A percentile compares a stretch with the other conserved stretches of the same genome.
Conservation (phyloP, 2,329 filamentous ascomycete genomes). For the Calonectria pseudoturangicola region DNA sequence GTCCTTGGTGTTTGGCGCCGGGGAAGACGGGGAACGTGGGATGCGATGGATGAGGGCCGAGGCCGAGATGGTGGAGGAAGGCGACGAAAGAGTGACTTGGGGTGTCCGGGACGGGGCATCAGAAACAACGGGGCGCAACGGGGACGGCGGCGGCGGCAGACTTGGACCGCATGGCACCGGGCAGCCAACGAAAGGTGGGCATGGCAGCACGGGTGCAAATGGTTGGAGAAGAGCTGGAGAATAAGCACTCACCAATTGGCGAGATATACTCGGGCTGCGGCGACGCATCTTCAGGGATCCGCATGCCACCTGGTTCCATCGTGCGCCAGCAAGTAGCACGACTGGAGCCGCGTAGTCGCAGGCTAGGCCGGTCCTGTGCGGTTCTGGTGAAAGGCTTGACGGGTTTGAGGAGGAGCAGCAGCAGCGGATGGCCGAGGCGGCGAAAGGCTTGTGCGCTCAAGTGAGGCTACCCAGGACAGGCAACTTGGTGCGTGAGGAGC, state of each 20-base stretch:
- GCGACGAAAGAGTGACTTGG: conserved; percentile 40
- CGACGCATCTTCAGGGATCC: conserved; percentile 67
- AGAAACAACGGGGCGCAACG: conserved; percentile 49
- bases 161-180: conserved; percentile 50
- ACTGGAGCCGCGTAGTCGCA: conserved; percentile 49
- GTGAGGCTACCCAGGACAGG: conserved; percentile 52
- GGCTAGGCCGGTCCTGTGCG: conserved; percentile 32
- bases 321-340: conserved; percentile 47
- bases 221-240: conserved; percentile 60
- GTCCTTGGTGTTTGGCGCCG: conserved; percentile 28
- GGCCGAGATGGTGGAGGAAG: conserved; percentile 36
- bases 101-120: conserved; percentile 52
- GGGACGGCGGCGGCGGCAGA: conserved; percentile 52
- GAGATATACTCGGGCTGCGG: conserved; percentile 67
- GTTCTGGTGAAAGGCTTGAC: conserved; percentile 44
- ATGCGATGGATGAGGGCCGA: conserved; percentile 34
- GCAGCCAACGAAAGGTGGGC: conserved; percentile 67
- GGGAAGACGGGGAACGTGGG: conserved; percentile 26
- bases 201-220: conserved; percentile 69
- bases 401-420: conserved; percentile 37
- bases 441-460: conserved; percentile 39
- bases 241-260: conserved; percentile 72
- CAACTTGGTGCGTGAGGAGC: conserved; percentile 54
- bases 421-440: conserved; percentile 45
- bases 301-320: conserved; percentile 65